phyloP scores from a whole-genome alignment of 371 early-diverging fungal genomes.

The Mortierella sp. region DNA sequence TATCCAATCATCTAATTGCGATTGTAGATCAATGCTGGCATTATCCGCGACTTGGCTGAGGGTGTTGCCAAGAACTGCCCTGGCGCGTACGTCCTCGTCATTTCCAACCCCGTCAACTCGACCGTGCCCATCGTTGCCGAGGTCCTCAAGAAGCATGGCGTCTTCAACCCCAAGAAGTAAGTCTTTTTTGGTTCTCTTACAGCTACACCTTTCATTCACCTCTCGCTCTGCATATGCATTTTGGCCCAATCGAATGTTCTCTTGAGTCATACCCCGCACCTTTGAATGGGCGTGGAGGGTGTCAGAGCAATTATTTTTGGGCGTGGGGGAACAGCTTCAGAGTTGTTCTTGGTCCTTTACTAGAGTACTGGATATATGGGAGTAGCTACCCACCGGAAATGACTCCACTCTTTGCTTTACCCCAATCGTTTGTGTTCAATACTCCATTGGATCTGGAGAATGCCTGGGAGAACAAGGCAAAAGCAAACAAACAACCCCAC shows the following conservation, averaged over 20 bases:
- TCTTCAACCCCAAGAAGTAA: slow-evolving; percentile 90
- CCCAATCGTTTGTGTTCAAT: slow-evolving; percentile 1
- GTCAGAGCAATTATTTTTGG: slow-evolving; percentile 10
- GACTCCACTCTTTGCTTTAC: slow-evolving; percentile 2
- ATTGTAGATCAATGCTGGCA: slow-evolving; percentile 84
- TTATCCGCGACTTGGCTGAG: slow-evolving; percentile 82
- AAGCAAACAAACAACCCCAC: slow-evolving; percentile 15
- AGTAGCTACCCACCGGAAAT: neutral
- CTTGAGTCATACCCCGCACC: slow-evolving; percentile 12
- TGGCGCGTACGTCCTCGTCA: slow-evolving; percentile 81
- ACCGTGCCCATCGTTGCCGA: slow-evolving; percentile 89
- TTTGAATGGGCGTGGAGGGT: neutral
- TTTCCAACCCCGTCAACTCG: slow-evolving; percentile 93
- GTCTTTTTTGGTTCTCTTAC: neutral
- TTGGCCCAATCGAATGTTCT: slow-evolving; percentile 12
- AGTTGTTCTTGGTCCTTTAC: neutral
- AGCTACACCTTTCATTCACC: neutral
- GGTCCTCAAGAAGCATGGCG: slow-evolving; percentile 84
- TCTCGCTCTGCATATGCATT: neutral
- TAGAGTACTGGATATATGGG: neutral
- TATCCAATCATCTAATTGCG: neutral
- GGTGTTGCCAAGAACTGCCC: slow-evolving; percentile 84
- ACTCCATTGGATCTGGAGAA: neutral
- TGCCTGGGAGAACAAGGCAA: neutral
- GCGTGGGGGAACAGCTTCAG: neutral